Percentiles rank a stretch among this genome's conserved stretches.
phyloP scores from a whole-genome alignment of 129 eudicot genomes.

The Ambrosia trifida region DNA sequence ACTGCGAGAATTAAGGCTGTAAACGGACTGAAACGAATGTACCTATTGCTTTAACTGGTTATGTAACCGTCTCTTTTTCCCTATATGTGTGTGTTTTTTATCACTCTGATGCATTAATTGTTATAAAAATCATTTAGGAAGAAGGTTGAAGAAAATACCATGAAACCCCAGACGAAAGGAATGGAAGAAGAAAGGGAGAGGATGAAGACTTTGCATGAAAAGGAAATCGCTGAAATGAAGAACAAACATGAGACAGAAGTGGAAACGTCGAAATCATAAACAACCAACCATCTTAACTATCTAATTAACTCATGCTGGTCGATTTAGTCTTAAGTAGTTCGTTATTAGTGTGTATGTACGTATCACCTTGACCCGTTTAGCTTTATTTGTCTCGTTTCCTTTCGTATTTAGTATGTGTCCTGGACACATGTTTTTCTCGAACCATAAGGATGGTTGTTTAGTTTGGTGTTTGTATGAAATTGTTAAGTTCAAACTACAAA shows the following conservation, averaged over 20 bases:
- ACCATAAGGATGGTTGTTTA: background rate
- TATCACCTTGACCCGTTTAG: background rate
- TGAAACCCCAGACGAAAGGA: constrained; percentile 46
- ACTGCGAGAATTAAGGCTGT: too few relatives aligned
- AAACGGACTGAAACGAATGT: too few relatives aligned
- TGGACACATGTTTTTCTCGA: background rate
- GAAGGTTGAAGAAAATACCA: constrained; percentile 29
- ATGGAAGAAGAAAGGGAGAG: constrained; percentile 50
- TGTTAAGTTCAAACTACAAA: background rate
- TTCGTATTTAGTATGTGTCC: background rate
- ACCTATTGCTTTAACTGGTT: too few relatives aligned
- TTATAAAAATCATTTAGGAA: constrained; percentile 34
- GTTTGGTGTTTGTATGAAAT: background rate
- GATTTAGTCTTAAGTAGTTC: background rate
- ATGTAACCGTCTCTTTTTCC: too few relatives aligned
- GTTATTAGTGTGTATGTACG: background rate
- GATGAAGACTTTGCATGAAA: constrained; percentile 33
- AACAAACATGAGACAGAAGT: constrained; percentile 38
- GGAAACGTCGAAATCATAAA: constrained; percentile 35
- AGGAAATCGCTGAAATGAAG: constrained; percentile 41
- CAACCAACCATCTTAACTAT: background rate
- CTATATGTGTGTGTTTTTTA: background rate
- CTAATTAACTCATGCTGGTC: background rate
- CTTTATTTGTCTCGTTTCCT: background rate
- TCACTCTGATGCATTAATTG: background rate